phyloP scores from a whole-genome alignment of 257 asterid species.

The Nemophila menziesii region DNA sequence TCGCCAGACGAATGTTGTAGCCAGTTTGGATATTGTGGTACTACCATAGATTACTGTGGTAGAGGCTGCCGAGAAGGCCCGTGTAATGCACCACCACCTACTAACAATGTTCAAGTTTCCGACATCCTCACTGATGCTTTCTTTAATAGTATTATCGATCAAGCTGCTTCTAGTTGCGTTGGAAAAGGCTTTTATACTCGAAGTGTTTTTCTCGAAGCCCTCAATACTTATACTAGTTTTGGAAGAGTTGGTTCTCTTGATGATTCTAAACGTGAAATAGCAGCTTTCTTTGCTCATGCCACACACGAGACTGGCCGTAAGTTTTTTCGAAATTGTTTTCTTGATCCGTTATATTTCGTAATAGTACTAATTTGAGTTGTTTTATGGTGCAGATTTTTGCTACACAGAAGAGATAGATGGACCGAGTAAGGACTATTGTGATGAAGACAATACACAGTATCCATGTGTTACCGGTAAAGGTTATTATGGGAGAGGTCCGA shows the following conservation, averaged over 20 bases:
- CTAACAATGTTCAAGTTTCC: conserved; percentile 14
- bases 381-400: background rate
- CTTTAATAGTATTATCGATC: conserved; percentile 23
- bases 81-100: conserved; percentile 1
- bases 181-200: conserved; percentile 35
- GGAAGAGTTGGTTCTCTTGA: conserved; percentile 29
- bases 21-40: conserved; percentile 32
- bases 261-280: conserved; percentile 35
- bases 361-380: background rate
- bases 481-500: too few species aligned
- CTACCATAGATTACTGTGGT: conserved; percentile 27
- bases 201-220: conserved; percentile 26
- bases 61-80: conserved; percentile 33
- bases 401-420: background rate
- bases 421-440: background rate
- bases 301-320: conserved; percentile 43
- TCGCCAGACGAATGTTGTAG: conserved; percentile 25
- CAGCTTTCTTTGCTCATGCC: conserved; percentile 46
- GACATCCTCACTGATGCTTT: conserved; percentile 17
- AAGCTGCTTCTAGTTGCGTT: conserved; percentile 23
- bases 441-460: background rate
- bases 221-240: conserved; percentile 20
- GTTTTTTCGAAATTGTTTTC: conserved; percentile 1
- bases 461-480: background rate
- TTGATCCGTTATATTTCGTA: background rate